Evolutionary conservation across 768 basidiomycete genomes (phyloP).

Genomic region (Amanita molliuscula): DNA sequence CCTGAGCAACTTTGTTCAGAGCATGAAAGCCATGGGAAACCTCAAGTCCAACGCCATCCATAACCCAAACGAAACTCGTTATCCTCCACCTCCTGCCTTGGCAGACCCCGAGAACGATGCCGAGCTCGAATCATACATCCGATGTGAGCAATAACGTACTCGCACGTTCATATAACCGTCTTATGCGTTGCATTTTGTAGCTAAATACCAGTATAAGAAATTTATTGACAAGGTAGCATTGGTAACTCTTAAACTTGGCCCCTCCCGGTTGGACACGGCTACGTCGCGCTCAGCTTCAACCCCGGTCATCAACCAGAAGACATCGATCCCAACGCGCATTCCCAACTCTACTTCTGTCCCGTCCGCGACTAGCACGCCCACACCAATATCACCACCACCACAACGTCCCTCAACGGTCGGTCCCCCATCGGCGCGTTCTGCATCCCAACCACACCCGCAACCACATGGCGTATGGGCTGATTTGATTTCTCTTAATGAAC

Average conservation of each 20-base stretch:
- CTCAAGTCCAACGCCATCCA: constrained; percentile 66
- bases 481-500: constrained; percentile 35
- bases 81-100: constrained; percentile 77
- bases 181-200: constrained; percentile 21
- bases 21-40: constrained; percentile 78
- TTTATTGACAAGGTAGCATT: constrained; percentile 44
- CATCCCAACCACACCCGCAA: constrained; percentile 15
- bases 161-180: background rate
- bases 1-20: constrained; percentile 25
- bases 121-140: constrained; percentile 86
- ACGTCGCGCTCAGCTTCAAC: constrained; percentile 11
- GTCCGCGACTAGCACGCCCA: constrained; percentile 7
- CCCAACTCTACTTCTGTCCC: constrained; percentile 7
- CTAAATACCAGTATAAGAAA: constrained; percentile 71
- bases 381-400: constrained; percentile 8
- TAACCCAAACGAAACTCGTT: constrained; percentile 73
- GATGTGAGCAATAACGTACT: constrained; percentile 39
- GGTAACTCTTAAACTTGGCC: constrained; percentile 35
- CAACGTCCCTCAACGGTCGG: constrained; percentile 10
- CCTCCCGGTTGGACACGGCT: constrained; percentile 25
- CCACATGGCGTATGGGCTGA: constrained; percentile 46
- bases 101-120: constrained; percentile 76
- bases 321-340: constrained; percentile 8
- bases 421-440: constrained; percentile 13
- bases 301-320: background rate